Conservation (phyloP, 805 yeast genomes). For the Isabelozyma rhagii region DNA sequence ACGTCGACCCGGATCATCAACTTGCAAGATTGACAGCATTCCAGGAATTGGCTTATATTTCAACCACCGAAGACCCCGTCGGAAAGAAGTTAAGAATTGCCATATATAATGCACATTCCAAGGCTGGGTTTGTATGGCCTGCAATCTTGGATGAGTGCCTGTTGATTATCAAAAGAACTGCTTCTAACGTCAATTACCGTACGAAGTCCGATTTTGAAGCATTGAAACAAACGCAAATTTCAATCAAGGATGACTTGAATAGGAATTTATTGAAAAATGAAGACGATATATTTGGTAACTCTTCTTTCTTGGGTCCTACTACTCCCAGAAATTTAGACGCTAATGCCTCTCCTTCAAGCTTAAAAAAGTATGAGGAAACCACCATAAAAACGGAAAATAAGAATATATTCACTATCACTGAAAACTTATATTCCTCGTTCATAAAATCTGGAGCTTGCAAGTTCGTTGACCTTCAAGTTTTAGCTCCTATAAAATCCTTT, state of each 20-base stretch:
- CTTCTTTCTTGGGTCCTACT: conserved; percentile 9
- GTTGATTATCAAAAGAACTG: conserved; percentile 48
- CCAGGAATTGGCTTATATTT: conserved; percentile 68
- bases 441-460: conserved; percentile 3
- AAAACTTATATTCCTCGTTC: neutral
- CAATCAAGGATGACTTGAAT: conserved; percentile 14
- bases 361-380: conserved; percentile 4
- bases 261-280: conserved; percentile 6
- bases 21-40: conserved; percentile 58
- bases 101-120: conserved; percentile 50
- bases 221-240: conserved; percentile 16
- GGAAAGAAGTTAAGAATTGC: conserved; percentile 46
- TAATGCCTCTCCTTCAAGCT: neutral
- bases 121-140: conserved; percentile 52
- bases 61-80: conserved; percentile 45
- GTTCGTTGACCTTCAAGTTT: conserved; percentile 10
- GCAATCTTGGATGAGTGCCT: conserved; percentile 60
- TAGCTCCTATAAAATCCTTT: conserved; percentile 8
- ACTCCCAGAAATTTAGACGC: neutral
- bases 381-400: neutral
- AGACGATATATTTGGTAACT: conserved; percentile 36
- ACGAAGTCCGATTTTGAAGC: conserved; percentile 26
- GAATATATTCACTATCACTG: neutral
- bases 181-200: conserved; percentile 38
- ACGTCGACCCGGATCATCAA: conserved; percentile 35